phyloP scores from a whole-genome alignment of 2,329 filamentous ascomycete genomes.

The Mycosphaerella sp. region DNA sequence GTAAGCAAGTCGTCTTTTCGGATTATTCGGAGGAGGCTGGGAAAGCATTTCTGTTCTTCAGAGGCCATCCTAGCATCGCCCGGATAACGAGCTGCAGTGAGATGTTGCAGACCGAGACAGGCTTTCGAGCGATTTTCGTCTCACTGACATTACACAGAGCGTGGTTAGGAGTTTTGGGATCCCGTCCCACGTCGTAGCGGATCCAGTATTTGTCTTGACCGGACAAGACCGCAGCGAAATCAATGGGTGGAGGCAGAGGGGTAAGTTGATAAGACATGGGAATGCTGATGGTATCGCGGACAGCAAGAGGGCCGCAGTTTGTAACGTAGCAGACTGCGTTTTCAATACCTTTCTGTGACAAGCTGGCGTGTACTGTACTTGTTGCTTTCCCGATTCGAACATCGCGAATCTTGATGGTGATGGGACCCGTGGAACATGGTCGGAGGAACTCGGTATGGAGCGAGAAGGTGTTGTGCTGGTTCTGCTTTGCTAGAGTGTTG shows the following conservation, averaged over 20 bases:
- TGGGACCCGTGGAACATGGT: slow-evolving; percentile 12
- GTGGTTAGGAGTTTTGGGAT: slow-evolving; percentile 8
- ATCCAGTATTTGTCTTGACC: slow-evolving; percentile 16
- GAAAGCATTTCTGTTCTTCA: no score
- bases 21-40: no score
- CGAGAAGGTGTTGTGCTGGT: slow-evolving; percentile 15
- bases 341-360: slow-evolving; percentile 1
- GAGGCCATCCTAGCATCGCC: no score
- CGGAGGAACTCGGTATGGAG: slow-evolving; percentile 19
- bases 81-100: no score
- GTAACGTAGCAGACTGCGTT: slow-evolving; percentile 6
- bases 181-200: slow-evolving; percentile 18
- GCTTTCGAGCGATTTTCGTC: no score
- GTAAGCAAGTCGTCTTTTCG: no score
- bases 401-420: slow-evolving; percentile 9
- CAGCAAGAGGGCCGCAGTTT: slow-evolving; percentile 2
- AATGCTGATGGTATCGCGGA: slow-evolving; percentile 3
- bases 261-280: neutral
- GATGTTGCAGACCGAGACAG: no score
- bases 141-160: slow-evolving; percentile 13
- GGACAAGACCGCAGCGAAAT: slow-evolving; percentile 11
- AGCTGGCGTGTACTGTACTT: slow-evolving; percentile 6
- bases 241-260: slow-evolving; percentile 11
- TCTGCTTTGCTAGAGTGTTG: slow-evolving; percentile 9
- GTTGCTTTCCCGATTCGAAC: slow-evolving; percentile 11